Evolutionary conservation across 805 yeast species (phyloP).

Genomic region (Suhomyces pyralidae): DNA sequence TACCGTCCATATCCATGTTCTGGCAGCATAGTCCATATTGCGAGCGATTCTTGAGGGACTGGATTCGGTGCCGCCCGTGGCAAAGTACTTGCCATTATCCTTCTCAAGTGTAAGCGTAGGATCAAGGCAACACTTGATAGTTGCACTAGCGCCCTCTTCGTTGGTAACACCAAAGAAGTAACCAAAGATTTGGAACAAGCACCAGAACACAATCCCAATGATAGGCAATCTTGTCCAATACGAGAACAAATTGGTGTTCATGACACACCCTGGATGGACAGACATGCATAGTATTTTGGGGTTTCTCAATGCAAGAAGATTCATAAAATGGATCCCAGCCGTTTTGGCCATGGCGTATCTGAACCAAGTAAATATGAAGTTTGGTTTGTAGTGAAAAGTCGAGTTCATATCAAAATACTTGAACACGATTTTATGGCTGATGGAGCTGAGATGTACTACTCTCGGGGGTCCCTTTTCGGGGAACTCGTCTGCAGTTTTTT

Average conservation of each 20-base stretch:
- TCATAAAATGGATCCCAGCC: slow-evolving; percentile 71
- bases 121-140: slow-evolving; percentile 60
- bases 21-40: slow-evolving; percentile 56
- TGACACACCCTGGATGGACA: slow-evolving; percentile 84
- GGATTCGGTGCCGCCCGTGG: slow-evolving; percentile 55
- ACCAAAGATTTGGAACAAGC: slow-evolving; percentile 66
- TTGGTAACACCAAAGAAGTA: slow-evolving; percentile 65
- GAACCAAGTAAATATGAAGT: slow-evolving; percentile 69
- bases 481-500: slow-evolving; percentile 29
- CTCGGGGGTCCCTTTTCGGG: slow-evolving; percentile 43
- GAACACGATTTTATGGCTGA: slow-evolving; percentile 58
- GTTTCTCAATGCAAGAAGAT: slow-evolving; percentile 59
- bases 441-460: slow-evolving; percentile 60
- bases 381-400: slow-evolving; percentile 58
- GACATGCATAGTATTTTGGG: slow-evolving; percentile 63
- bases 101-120: slow-evolving; percentile 44
- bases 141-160: slow-evolving; percentile 68
- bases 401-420: slow-evolving; percentile 46
- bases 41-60: slow-evolving; percentile 58
- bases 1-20: slow-evolving; percentile 80
- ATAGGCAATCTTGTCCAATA: slow-evolving; percentile 78
- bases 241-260: slow-evolving; percentile 71
- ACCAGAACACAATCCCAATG: slow-evolving; percentile 73
- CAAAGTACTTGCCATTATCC: slow-evolving; percentile 69
- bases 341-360: slow-evolving; percentile 77